These are phyloP conservation scores for Colletotrichum musae DNA, from an alignment of 2,329 filamentous ascomycete genomes.

Conservation along the genomic window DNA sequence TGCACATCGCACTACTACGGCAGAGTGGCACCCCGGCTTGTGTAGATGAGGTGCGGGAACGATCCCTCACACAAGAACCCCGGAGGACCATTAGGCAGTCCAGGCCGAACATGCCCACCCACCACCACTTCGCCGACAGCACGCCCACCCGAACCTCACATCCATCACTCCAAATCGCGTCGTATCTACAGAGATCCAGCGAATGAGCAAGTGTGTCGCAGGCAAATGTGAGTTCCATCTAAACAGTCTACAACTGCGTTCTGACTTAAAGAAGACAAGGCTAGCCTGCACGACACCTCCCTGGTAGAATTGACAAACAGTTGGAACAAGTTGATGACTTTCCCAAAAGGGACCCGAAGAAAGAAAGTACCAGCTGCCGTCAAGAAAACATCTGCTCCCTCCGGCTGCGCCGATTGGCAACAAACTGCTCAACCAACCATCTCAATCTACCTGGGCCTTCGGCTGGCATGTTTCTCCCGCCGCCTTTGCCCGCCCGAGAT, in stretches of 20 bases:
- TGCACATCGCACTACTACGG: constrained; percentile 14
- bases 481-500: constrained; percentile 14
- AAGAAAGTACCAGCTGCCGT: constrained; percentile 2
- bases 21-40: constrained; percentile 32
- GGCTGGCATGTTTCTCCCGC: constrained; percentile 3
- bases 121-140: constrained; percentile 23
- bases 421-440: neutral
- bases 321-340: neutral
- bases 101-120: constrained; percentile 12
- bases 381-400: neutral
- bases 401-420: constrained; percentile 8
- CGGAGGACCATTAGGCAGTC: constrained; percentile 15
- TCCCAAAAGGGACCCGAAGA: neutral
- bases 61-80: constrained; percentile 30
- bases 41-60: constrained; percentile 38
- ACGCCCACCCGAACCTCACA: constrained; percentile 35
- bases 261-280: too few species aligned
- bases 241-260: too few species aligned
- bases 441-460: constrained; percentile 4
- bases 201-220: too few species aligned
- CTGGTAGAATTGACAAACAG: too few species aligned
- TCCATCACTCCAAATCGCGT: constrained; percentile 27
- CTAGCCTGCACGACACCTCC: too few species aligned
- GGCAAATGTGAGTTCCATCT: too few species aligned
- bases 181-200: neutral